Conservation (phyloP, 805 yeast species). For the Metschnikowia lunata region DNA sequence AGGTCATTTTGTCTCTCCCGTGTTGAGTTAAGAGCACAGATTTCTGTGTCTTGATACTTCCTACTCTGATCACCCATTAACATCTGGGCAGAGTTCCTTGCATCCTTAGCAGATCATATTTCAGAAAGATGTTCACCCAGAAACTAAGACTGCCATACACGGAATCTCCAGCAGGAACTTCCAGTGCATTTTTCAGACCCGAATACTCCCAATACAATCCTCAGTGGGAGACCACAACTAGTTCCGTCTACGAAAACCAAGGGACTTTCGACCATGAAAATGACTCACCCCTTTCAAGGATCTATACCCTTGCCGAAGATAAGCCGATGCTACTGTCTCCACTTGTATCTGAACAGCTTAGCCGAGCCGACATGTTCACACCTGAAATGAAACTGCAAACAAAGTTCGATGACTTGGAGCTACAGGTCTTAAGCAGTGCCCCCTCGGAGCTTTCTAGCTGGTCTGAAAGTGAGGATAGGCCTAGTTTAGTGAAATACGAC, state of each 20-base stretch:
- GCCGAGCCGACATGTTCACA: slow-evolving; percentile 4
- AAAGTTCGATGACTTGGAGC: slow-evolving; percentile 8
- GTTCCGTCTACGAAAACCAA: slow-evolving; percentile 2
- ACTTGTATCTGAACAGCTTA: slow-evolving; percentile 4
- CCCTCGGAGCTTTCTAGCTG: slow-evolving; percentile 11
- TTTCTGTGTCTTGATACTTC: no score
- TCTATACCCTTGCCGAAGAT: slow-evolving; percentile 4
- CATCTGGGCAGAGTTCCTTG: no score
- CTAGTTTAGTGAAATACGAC: slow-evolving; percentile 7
- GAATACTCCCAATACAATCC: slow-evolving; percentile 5
- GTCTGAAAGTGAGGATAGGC: slow-evolving; percentile 10
- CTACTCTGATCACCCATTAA: no score
- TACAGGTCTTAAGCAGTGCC: slow-evolving; percentile 10
- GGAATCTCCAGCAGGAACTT: slow-evolving; percentile 7
- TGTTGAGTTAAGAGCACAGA: no score
- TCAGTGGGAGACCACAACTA: slow-evolving; percentile 2
- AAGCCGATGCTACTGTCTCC: slow-evolving; percentile 6
- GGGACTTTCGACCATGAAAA: slow-evolving; percentile 4
- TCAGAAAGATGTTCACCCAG: slow-evolving; percentile 5
- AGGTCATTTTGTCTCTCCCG: no score
- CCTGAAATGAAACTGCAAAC: slow-evolving; percentile 6
- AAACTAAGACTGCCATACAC: slow-evolving; percentile 9
- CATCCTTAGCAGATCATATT: no score
- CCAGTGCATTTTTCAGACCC: slow-evolving; percentile 7
- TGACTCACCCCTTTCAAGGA: slow-evolving; percentile 6